Percentiles rank a stretch among this genome's conserved stretches.
These are phyloP conservation scores for Irineochytrium annulatum DNA, from an alignment of 192 early-diverging fungal species.

Conservation along the genomic window DNA sequence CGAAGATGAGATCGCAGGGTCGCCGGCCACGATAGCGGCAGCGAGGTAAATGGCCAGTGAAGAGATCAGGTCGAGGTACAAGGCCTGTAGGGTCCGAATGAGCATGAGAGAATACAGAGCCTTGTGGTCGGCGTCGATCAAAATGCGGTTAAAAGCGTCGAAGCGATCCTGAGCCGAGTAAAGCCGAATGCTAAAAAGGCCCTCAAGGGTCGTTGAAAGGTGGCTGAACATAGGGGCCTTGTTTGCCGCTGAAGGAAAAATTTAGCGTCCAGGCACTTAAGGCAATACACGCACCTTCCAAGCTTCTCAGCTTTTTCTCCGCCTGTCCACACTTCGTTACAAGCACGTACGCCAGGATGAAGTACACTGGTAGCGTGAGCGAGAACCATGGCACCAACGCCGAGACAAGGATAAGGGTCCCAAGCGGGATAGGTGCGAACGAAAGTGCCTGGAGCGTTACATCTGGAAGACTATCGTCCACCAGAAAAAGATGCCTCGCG, in stretches of 20 bases:
- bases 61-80: slow-evolving; percentile 60
- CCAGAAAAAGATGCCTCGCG: slow-evolving; percentile 48
- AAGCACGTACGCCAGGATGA: slow-evolving; percentile 23
- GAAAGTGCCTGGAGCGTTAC: slow-evolving; percentile 47
- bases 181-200: slow-evolving; percentile 65
- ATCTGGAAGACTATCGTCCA: slow-evolving; percentile 51
- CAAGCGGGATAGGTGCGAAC: slow-evolving; percentile 48
- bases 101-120: slow-evolving; percentile 65
- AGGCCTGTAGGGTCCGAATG: slow-evolving; percentile 54
- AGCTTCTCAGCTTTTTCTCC: slow-evolving; percentile 50
- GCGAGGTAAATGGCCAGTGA: slow-evolving; percentile 64
- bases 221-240: slow-evolving; percentile 71
- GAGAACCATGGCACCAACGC: slow-evolving; percentile 63
- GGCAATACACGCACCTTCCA: slow-evolving; percentile 47
- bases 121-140: slow-evolving; percentile 69
- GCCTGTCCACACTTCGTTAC: slow-evolving; percentile 30
- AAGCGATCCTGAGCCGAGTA: slow-evolving; percentile 61
- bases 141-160: slow-evolving; percentile 51
- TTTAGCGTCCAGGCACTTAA: background rate
- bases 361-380: slow-evolving; percentile 39
- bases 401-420: slow-evolving; percentile 54
- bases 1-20: slow-evolving; percentile 23
- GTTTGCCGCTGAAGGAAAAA: slow-evolving; percentile 42
- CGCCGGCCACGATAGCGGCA: slow-evolving; percentile 40
- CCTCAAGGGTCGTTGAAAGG: slow-evolving; percentile 67